Evolutionary conservation across 495 filamentous ascomycete species (phyloP).

Genomic region (Hypoxylon lienhwacheense): DNA sequence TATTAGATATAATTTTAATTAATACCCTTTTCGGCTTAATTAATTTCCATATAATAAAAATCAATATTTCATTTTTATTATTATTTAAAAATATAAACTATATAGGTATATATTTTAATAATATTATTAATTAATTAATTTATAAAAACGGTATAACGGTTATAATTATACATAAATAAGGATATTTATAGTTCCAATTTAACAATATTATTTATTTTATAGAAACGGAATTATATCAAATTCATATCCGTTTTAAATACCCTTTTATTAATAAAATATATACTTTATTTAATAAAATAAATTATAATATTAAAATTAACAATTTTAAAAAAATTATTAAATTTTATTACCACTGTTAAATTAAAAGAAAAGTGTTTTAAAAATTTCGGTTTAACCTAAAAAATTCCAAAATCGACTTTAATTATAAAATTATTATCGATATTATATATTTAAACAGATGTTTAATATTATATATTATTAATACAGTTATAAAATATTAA

Average conservation of each 20-base stretch:
- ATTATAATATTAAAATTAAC: not conserved
- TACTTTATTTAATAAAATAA: not conserved
- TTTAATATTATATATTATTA: constrained; percentile 10
- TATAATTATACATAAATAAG: not conserved
- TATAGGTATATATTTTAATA: not conserved
- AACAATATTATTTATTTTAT: not conserved
- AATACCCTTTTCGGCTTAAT: not conserved
- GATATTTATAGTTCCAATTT: not conserved
- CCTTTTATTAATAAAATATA: constrained; percentile 1
- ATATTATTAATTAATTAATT: not conserved
- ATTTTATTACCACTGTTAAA: not conserved
- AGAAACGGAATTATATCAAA: not conserved
- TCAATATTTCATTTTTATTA: not conserved
- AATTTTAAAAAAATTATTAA: not conserved
- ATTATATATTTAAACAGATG: constrained; percentile 22
- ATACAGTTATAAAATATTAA: constrained; percentile 15
- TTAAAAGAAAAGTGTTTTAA: not conserved
- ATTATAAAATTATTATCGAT: constrained; percentile 22
- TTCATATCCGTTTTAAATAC: not conserved
- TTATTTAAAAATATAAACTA: constrained; percentile 1
- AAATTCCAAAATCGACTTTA: constrained; percentile 24
- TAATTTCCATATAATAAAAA: constrained; percentile 1
- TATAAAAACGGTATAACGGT: not conserved
- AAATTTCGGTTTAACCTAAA: constrained; percentile 17
- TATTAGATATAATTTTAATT: not conserved